phyloP scores from a whole-genome alignment of 1,284 basidiomycete genomes.

The Sporisorium scitamineum region DNA sequence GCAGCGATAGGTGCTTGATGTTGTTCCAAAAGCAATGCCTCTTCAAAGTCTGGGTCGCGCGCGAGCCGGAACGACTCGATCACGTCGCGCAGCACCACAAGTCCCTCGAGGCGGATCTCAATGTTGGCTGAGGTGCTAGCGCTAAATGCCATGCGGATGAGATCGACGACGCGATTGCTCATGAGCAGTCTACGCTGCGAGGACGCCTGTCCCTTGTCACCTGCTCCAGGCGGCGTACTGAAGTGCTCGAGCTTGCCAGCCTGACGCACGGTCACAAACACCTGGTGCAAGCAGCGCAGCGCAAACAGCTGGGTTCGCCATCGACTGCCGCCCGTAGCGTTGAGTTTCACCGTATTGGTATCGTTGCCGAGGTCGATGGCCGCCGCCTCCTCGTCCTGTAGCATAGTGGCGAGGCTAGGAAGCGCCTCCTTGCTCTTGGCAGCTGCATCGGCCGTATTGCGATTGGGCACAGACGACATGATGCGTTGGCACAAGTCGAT shows the following conservation, averaged over 20 bases:
- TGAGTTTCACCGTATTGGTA: constrained; percentile 31
- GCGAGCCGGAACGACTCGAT: constrained; percentile 89
- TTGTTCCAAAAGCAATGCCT: constrained; percentile 91
- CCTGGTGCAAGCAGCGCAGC: constrained; percentile 88
- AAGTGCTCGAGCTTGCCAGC: constrained; percentile 73
- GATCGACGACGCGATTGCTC: constrained; percentile 84
- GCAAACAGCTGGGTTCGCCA: constrained; percentile 99
- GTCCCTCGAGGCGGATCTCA: constrained; percentile 92
- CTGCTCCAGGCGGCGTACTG: constrained; percentile 74
- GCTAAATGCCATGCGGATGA: constrained; percentile 98
- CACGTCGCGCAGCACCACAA: constrained; percentile 89
- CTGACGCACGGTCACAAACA: constrained; percentile 80
- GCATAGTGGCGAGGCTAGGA: constrained; percentile 36
- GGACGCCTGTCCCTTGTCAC: constrained; percentile 73
- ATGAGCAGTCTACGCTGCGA: constrained; percentile 73
- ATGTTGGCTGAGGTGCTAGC: constrained; percentile 95
- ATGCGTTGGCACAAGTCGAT: constrained; percentile 97
- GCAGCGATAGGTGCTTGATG: constrained; percentile 98
- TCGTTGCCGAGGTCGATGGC: constrained; percentile 73
- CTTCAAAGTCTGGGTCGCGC: constrained; percentile 92
- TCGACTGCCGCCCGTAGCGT: constrained; percentile 70
- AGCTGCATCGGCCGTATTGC: constrained; percentile 13
- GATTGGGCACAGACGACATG: constrained; percentile 73
- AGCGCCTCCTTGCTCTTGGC: constrained; percentile 29
- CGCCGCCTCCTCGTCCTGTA: constrained; percentile 88